Evolutionary conservation across 1,139 yeast genomes (phyloP), one percentile per base, ranked within the genome.

Genomic region (Geotrichum siamense): DNA sequence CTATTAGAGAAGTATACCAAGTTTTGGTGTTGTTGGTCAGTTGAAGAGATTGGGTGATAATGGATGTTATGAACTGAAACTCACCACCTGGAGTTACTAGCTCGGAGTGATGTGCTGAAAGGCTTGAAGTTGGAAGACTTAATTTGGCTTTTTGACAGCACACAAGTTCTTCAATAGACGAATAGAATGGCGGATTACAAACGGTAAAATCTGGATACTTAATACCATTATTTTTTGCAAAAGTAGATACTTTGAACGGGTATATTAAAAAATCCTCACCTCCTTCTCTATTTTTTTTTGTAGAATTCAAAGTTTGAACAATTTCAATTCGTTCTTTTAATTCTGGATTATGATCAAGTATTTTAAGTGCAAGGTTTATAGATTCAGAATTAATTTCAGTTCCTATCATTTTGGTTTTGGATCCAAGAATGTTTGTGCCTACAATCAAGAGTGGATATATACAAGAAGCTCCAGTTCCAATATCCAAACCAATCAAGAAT

Each of bases 141-240:
- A 57, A 44, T n/a, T 49, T 36, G 12, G 47, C 47, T n/a, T n/a
- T n/a, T n/a, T n/a, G n/a, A n/a, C n/a, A n/a, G n/a, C n/a, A n/a
- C n/a, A n/a, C n/a, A 48, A 70, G 47, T 32, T 70, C 74, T 1
- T 54, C 56, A 1, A 26, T 17, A 1, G 66, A 59, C 2, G 52
- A 48, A 49, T 69, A 71, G 45, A 71, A 71, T 1, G 76, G 76
- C 10, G 76, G 76, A 46, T 71, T 71, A 49, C 75, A 70, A 51
- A 70, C 57, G 6, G 63, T 57, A 41, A 69, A 65, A n/a, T 52
- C 53, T 27, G 50, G 46, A 2, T 45, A 39, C 1, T 36, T 38
- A 21, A 26, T 38, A 17, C 17, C 13, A 4, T n/a, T n/a, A 28
- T 6, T 5, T 5, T 8, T 16, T 28, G 6, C 6, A 28, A 28